phyloP scores from a whole-genome alignment of 2,329 filamentous ascomycete species.

The Pseudocercospora crystallina region DNA sequence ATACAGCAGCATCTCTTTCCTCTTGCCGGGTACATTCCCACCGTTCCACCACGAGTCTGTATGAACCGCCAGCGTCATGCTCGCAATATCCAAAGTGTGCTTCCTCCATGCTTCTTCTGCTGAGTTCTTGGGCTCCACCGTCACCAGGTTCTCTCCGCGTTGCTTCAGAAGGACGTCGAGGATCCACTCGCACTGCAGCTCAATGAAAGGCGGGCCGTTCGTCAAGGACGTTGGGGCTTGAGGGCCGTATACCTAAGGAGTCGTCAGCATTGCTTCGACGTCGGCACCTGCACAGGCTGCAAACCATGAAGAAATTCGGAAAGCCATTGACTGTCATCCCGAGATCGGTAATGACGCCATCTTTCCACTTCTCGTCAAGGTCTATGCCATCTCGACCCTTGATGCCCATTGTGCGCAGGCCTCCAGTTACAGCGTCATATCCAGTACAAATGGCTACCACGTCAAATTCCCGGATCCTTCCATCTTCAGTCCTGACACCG shows the following conservation, averaged over 20 bases:
- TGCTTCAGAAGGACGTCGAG: conserved; percentile 43
- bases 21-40: conserved; percentile 47
- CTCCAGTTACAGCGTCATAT: conserved; percentile 42
- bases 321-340: conserved; percentile 35
- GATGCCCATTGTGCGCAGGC: conserved; percentile 38
- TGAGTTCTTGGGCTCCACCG: conserved; percentile 42
- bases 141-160: conserved; percentile 39
- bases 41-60: conserved; percentile 36
- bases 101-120: conserved; percentile 43
- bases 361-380: conserved; percentile 45
- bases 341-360: conserved; percentile 42
- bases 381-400: conserved; percentile 34
- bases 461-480: conserved; percentile 40
- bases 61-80: conserved; percentile 23
- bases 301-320: conserved; percentile 39
- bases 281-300: background rate
- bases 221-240: conserved; percentile 43
- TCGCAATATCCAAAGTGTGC: conserved; percentile 20
- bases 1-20: conserved; percentile 39
- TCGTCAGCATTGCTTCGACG: background rate
- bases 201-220: conserved; percentile 48
- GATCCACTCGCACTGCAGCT: conserved; percentile 48
- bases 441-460: conserved; percentile 46
- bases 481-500: conserved; percentile 44
- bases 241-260: background rate